These are phyloP conservation scores for Rosa persica DNA, from an alignment of 306 rosid genomes.

Conservation along the genomic window DNA sequence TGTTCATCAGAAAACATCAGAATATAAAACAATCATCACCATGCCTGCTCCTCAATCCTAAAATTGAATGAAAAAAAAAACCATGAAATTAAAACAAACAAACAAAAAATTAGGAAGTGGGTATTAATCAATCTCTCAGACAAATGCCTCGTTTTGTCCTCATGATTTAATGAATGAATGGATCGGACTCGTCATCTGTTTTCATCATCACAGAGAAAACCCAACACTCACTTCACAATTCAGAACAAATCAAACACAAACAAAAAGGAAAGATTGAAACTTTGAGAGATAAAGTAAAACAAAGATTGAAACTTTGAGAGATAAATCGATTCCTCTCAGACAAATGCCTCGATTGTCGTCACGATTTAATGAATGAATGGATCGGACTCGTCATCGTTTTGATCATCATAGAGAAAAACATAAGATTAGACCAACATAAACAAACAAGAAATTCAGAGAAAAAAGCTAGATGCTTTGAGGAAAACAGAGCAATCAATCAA, in stretches of 20 bases:
- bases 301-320: not conserved
- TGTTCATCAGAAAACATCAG: slow-evolving; percentile 35
- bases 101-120: not conserved
- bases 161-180: slow-evolving; percentile 62
- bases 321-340: not conserved
- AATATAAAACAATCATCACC: slow-evolving; percentile 39
- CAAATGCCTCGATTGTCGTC: slow-evolving; percentile 15
- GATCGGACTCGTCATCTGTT: slow-evolving; percentile 87
- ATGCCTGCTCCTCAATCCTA: slow-evolving; percentile 31
- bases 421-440: not conserved
- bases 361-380: slow-evolving; percentile 10
- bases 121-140: slow-evolving; percentile 58
- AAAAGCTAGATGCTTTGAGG: not conserved
- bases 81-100: not conserved
- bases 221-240: not conserved
- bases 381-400: slow-evolving; percentile 19
- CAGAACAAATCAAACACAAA: not conserved
- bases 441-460: not conserved
- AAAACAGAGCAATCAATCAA: not conserved
- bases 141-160: slow-evolving; percentile 94
- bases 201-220: slow-evolving; percentile 73
- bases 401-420: slow-evolving; percentile 6
- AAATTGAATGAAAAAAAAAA: not conserved
- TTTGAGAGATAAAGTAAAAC: not conserved
- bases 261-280: not conserved